Percentiles rank a stretch among this genome's conserved stretches.
Evolutionary conservation across 2,329 filamentous ascomycete species (phyloP).

Genomic region (Metarhizium rileyi): DNA sequence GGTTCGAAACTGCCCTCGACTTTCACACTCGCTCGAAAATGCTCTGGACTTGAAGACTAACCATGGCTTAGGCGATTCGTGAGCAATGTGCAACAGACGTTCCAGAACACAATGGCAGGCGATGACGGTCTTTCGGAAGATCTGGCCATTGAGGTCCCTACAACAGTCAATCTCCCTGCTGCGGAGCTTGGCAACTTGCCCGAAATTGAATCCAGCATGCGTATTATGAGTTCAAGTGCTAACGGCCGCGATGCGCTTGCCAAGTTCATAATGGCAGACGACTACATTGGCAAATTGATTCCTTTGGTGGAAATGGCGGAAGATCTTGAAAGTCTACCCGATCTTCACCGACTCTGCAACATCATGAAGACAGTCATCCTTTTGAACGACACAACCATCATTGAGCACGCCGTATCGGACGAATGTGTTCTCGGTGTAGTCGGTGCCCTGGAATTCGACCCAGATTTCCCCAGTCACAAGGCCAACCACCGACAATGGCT

Average conservation of each 20-base stretch:
- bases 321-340: conserved; percentile 75
- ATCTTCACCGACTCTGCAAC: conserved; percentile 87
- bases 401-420: conserved; percentile 88
- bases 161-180: conserved; percentile 63
- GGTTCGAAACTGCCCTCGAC: conserved; percentile 42
- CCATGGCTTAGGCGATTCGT: conserved; percentile 71
- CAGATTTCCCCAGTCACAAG: conserved; percentile 94
- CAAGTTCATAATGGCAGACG: conserved; percentile 75
- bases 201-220: conserved; percentile 79
- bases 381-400: conserved; percentile 88
- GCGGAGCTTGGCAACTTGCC: conserved; percentile 73
- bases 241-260: conserved; percentile 75
- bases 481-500: conserved; percentile 94
- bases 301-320: conserved; percentile 83
- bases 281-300: conserved; percentile 80
- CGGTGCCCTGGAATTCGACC: conserved; percentile 93
- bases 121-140: conserved; percentile 90
- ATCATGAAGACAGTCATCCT: conserved; percentile 96
- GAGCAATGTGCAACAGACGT: conserved; percentile 69
- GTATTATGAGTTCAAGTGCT: conserved; percentile 63
- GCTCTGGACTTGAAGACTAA: conserved; percentile 12
- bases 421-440: conserved; percentile 85
- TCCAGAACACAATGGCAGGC: conserved; percentile 38
- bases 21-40: not conserved
- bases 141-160: conserved; percentile 60